Evolutionary conservation across 805 yeast genomes (phyloP).

Genomic region (Yamadazyma ubonensis): DNA sequence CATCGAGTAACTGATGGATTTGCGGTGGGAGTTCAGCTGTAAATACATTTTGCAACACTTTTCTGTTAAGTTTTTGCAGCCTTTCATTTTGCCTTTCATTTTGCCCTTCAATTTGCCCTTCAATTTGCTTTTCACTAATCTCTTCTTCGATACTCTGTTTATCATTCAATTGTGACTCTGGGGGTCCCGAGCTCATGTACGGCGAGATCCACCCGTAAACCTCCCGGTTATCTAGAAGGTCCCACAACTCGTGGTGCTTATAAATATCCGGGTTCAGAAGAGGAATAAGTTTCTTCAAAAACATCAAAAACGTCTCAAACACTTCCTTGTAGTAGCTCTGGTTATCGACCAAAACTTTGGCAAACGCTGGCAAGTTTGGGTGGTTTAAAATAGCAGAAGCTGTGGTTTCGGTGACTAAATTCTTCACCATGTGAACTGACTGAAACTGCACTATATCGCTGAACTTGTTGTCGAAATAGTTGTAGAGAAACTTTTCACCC

Average conservation of each 20-base stretch:
- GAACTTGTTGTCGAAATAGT: conserved; percentile 21
- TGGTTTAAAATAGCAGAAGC: conserved; percentile 17
- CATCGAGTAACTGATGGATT: conserved; percentile 11
- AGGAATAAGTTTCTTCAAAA: conserved; percentile 27
- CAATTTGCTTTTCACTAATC: too few relatives aligned
- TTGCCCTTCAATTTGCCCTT: too few relatives aligned
- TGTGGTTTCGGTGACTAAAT: conserved; percentile 21
- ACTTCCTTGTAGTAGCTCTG: conserved; percentile 35
- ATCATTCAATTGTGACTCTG: too few relatives aligned
- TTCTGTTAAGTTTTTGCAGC: conserved; percentile 2
- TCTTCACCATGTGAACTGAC: conserved; percentile 34
- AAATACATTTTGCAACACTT: conserved; percentile 13
- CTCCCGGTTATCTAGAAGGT: conserved; percentile 17
- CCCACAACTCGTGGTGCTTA: conserved; percentile 9
- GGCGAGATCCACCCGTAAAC: conserved; percentile 14
- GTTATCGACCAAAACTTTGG: conserved; percentile 34
- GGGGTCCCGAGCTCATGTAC: conserved; percentile 3
- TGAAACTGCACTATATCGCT: conserved; percentile 39
- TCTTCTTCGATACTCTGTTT: too few relatives aligned
- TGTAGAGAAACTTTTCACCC: conserved; percentile 16
- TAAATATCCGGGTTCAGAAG: conserved; percentile 10
- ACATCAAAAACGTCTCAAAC: conserved; percentile 25
- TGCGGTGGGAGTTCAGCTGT: conserved; percentile 12
- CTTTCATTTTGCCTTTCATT: too few relatives aligned
- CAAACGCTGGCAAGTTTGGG: conserved; percentile 17